Evolutionary conservation across 805 yeast species (phyloP).

Genomic region (Nematodospora valgi): DNA sequence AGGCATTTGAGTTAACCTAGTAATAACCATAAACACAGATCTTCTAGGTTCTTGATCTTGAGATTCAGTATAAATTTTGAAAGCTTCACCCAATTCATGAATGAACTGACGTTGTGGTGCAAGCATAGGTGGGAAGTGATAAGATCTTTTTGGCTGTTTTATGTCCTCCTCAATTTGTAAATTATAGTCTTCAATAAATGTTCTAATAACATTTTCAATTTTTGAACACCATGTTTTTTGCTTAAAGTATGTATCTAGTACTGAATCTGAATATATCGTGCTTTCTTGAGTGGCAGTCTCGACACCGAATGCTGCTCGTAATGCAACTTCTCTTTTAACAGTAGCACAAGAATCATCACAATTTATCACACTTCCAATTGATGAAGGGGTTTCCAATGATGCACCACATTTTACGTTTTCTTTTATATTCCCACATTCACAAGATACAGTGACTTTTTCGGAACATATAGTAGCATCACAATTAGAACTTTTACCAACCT

Average conservation of each 20-base stretch:
- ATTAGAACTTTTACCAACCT: constrained; percentile 22
- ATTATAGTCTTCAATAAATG: constrained; percentile 42
- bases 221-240: constrained; percentile 69
- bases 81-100: constrained; percentile 62
- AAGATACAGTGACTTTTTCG: constrained; percentile 46
- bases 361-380: constrained; percentile 37
- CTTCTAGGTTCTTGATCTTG: constrained; percentile 82
- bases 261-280: constrained; percentile 39
- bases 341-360: constrained; percentile 74
- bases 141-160: constrained; percentile 27
- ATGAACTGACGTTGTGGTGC: constrained; percentile 66
- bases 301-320: constrained; percentile 57
- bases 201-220: constrained; percentile 52
- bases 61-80: constrained; percentile 59
- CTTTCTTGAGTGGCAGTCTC: constrained; percentile 10
- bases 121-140: constrained; percentile 74
- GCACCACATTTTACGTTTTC: constrained; percentile 57
- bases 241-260: constrained; percentile 44
- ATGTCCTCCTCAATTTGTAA: constrained; percentile 15
- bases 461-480: constrained; percentile 56
- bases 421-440: constrained; percentile 62
- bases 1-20: constrained; percentile 38
- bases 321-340: constrained; percentile 53
- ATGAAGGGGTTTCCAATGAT: constrained; percentile 27
- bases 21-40: constrained; percentile 57